Conservation (phyloP, 2,329 filamentous ascomycete species). For the Drechmeria coniospora region DNA sequence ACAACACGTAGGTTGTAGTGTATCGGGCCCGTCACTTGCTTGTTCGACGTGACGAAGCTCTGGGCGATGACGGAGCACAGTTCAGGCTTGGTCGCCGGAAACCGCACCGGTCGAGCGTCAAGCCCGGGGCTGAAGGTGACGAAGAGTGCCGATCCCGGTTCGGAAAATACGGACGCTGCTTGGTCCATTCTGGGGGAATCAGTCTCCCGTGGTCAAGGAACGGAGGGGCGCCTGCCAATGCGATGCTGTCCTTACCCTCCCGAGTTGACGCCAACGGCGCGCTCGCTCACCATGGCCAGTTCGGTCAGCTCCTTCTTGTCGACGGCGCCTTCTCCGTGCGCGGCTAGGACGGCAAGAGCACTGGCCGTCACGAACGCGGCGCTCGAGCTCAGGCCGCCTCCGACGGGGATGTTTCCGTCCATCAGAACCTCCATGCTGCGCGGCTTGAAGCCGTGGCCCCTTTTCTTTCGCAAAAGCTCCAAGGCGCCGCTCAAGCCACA, state of each 20-base stretch:
- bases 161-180: conserved; percentile 84
- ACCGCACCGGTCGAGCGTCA: conserved; percentile 58
- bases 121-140: conserved; percentile 78
- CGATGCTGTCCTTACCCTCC: conserved; percentile 49
- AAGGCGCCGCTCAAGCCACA: conserved; percentile 73
- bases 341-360: conserved; percentile 73
- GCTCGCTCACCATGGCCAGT: conserved; percentile 85
- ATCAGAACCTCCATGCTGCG: conserved; percentile 72
- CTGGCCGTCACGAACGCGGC: conserved; percentile 87
- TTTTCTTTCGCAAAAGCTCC: conserved; percentile 55
- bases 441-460: conserved; percentile 45
- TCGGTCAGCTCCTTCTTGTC: conserved; percentile 89
- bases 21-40: conserved; percentile 81
- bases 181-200: conserved; percentile 74
- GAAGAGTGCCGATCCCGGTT: conserved; percentile 72
- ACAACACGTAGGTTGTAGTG: conserved; percentile 96
- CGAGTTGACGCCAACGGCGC: conserved; percentile 88
- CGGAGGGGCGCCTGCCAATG: too few species aligned
- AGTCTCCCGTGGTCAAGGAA: too few species aligned
- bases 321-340: conserved; percentile 62
- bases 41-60: conserved; percentile 86
- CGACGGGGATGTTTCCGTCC: conserved; percentile 82
- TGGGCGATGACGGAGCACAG: conserved; percentile 89
- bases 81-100: conserved; percentile 68
- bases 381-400: conserved; percentile 83